phyloP scores from a whole-genome alignment of 2,329 filamentous ascomycete species.

The Erysiphe pisi region DNA sequence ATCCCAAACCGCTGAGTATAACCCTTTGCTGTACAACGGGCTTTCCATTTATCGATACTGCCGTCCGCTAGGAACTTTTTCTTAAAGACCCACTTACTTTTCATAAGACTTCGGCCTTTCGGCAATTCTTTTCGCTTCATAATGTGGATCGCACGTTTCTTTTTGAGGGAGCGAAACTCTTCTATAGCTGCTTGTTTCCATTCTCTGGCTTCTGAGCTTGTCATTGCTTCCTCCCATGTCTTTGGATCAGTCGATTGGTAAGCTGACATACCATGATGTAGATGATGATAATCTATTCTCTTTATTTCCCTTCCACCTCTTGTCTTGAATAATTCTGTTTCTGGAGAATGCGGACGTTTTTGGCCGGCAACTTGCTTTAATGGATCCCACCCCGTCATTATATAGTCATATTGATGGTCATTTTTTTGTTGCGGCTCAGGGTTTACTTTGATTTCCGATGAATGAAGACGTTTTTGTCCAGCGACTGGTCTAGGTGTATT shows the following conservation, averaged over 20 bases:
- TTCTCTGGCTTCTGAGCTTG: neutral
- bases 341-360: neutral
- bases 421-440: too few species aligned
- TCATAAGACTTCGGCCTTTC: neutral
- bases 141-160: neutral
- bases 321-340: neutral
- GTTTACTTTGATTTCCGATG: too few species aligned
- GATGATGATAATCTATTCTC: neutral
- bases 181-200: neutral
- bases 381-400: slow-evolving; percentile 5
- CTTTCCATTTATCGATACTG: neutral
- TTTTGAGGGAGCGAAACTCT: neutral
- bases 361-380: neutral
- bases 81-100: neutral
- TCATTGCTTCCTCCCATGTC: neutral
- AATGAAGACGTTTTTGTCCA: neutral
- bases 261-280: slow-evolving; percentile 1
- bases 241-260: neutral
- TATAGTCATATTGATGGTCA: neutral
- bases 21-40: neutral
- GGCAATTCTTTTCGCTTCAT: neutral
- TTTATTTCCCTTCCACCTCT: neutral
- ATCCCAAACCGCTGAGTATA: neutral
- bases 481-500: neutral
- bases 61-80: neutral